Conservation (phyloP, 2,329 filamentous ascomycete genomes). For the Alternaria sp. region DNA sequence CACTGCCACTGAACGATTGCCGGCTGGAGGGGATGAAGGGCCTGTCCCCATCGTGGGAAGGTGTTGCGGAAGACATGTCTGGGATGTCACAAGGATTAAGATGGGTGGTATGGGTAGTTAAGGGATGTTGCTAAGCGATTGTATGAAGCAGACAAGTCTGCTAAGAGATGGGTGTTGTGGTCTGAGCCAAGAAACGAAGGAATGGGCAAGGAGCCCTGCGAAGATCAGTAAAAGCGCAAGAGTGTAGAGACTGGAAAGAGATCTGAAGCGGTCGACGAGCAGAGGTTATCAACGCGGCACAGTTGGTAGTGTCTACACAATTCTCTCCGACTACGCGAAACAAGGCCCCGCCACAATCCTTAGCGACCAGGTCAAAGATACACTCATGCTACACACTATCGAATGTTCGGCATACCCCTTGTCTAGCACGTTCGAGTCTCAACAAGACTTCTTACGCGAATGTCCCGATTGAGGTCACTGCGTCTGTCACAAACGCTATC, state of each 20-base stretch:
- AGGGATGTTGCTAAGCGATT: slow-evolving; percentile 15
- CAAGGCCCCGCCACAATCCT: slow-evolving; percentile 8
- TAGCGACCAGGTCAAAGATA: slow-evolving; percentile 17
- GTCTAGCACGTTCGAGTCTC: slow-evolving; percentile 18
- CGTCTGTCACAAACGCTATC: slow-evolving; percentile 18
- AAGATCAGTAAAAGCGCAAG: slow-evolving; percentile 5
- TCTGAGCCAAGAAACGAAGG: slow-evolving; percentile 12
- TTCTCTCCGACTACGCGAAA: slow-evolving; percentile 12
- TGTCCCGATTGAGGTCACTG: slow-evolving; percentile 14
- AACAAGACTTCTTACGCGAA: slow-evolving; percentile 15
- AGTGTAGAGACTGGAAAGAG: slow-evolving; percentile 14
- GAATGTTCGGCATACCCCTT: slow-evolving; percentile 17
- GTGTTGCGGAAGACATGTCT: slow-evolving; percentile 17
- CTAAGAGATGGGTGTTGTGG: slow-evolving; percentile 2
- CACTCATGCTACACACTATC: slow-evolving; percentile 21
- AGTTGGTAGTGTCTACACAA: slow-evolving; percentile 18
- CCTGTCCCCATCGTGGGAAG: slow-evolving; percentile 13
- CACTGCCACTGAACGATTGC: slow-evolving; percentile 20
- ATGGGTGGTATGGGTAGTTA: slow-evolving; percentile 1
- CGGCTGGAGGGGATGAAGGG: slow-evolving; percentile 16
- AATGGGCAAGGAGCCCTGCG: slow-evolving; percentile 19
- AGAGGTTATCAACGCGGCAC: slow-evolving; percentile 20
- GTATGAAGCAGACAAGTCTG: slow-evolving; percentile 9
- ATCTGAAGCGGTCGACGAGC: slow-evolving; percentile 12
- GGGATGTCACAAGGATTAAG: slow-evolving; percentile 7